These are phyloP conservation scores for Mycena haematopus DNA, from an alignment of 768 basidiomycete species.

Conservation along the genomic window DNA sequence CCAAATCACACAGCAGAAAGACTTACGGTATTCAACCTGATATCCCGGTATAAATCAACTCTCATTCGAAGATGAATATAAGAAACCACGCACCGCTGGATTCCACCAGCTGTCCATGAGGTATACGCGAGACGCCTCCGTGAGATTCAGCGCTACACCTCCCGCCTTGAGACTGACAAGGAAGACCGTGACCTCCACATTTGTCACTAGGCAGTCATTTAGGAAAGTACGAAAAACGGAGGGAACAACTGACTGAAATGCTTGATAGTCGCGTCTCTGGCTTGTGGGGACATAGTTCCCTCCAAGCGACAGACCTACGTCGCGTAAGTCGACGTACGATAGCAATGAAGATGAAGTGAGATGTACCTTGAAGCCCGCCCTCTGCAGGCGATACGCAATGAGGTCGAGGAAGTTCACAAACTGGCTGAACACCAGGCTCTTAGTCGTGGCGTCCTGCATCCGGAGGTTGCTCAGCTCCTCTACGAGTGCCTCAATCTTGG, in stretches of 20 bases:
- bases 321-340: neutral
- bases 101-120: constrained; percentile 99
- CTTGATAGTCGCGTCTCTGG: constrained; percentile 92
- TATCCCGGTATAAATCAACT: neutral
- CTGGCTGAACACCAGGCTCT: constrained; percentile 96
- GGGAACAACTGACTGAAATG: constrained; percentile 76
- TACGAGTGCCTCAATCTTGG: constrained; percentile 95
- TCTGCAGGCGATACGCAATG: constrained; percentile 91
- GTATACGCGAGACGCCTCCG: constrained; percentile 92
- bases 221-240: constrained; percentile 1
- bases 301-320: constrained; percentile 88
- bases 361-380: constrained; percentile 85
- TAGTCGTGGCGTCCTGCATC: constrained; percentile 86
- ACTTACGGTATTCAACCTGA: constrained; percentile 82
- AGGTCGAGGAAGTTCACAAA: constrained; percentile 94
- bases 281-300: constrained; percentile 97
- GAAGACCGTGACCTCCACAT: constrained; percentile 95
- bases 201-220: constrained; percentile 66
- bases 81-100: constrained; percentile 70
- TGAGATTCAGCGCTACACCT: constrained; percentile 89
- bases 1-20: neutral
- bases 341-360: neutral
- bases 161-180: constrained; percentile 96
- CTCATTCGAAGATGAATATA: neutral
- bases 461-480: constrained; percentile 92